Conservation (phyloP, 306 rosid species). For the Pyrus communis region DNA sequence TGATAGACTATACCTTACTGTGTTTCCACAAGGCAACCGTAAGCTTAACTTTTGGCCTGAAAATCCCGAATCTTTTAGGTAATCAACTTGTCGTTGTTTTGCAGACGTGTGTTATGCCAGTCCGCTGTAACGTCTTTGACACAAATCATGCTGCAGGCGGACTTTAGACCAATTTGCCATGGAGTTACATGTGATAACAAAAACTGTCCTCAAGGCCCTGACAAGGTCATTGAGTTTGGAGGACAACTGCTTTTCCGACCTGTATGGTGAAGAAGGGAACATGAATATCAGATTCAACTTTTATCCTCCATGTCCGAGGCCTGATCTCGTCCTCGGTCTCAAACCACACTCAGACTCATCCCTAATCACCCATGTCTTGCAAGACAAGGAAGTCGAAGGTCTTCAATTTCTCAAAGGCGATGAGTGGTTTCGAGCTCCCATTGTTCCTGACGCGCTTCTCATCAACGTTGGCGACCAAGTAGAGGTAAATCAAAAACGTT, state of each 20-base stretch:
- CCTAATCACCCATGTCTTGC: slow-evolving; percentile 9
- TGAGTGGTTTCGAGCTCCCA: slow-evolving; percentile 58
- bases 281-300: background rate
- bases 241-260: slow-evolving; percentile 9
- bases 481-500: background rate
- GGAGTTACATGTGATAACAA: slow-evolving; percentile 22
- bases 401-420: slow-evolving; percentile 56
- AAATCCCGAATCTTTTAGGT: slow-evolving; percentile 42
- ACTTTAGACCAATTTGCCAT: slow-evolving; percentile 31
- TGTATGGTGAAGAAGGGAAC: background rate
- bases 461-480: slow-evolving; percentile 63
- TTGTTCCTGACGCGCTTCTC: slow-evolving; percentile 48
- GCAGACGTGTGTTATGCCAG: background rate
- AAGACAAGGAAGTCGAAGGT: slow-evolving; percentile 50
- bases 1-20: slow-evolving; percentile 37
- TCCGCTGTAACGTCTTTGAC: no score
- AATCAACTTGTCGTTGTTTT: background rate
- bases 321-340: slow-evolving; percentile 4
- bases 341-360: slow-evolving; percentile 8
- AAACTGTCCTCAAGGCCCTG: slow-evolving; percentile 55
- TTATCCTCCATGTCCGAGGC: slow-evolving; percentile 5
- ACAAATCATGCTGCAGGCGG: slow-evolving; percentile 21
- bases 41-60: slow-evolving; percentile 47
- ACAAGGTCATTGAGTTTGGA: slow-evolving; percentile 63
- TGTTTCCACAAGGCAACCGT: slow-evolving; percentile 38